These are phyloP conservation scores for Aegilops sharonensis DNA, from an alignment of 176 grass and related monocot genomes.

Conservation along the genomic window DNA sequence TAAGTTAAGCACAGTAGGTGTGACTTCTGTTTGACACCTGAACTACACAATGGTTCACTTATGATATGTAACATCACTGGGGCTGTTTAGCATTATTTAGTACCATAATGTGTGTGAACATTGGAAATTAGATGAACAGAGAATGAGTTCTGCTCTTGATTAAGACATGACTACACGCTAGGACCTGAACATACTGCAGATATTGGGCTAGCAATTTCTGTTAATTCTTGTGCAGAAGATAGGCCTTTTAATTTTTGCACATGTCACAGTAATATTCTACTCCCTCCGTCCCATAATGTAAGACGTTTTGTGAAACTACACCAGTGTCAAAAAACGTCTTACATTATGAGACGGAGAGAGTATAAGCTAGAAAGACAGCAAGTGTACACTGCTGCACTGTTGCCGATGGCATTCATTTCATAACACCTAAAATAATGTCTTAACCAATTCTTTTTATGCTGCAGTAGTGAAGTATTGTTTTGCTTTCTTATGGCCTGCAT, in stretches of 20 bases:
- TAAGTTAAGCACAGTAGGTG: background rate
- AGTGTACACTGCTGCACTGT: background rate
- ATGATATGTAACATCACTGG: background rate
- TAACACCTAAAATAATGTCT: background rate
- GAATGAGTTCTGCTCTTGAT: background rate
- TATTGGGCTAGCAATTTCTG: background rate
- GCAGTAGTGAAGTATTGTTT: background rate
- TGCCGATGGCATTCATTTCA: constrained; percentile 14
- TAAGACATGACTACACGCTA: background rate
- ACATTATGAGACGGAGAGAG: too few relatives aligned
- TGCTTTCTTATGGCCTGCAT: background rate
- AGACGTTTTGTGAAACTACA: too few relatives aligned
- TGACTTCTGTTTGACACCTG: background rate
- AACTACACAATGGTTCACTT: background rate
- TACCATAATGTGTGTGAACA: background rate
- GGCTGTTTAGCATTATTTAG: background rate
- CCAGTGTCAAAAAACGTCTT: too few relatives aligned
- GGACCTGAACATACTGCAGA: constrained; percentile 7
- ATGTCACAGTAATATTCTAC: background rate
- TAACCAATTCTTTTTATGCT: background rate
- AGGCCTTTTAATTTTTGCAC: background rate
- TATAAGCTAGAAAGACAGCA: background rate
- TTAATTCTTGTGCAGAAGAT: constrained; percentile 9
- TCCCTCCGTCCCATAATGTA: too few relatives aligned
- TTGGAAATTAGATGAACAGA: background rate